Evolutionary conservation across 352 stramenopile genomes (phyloP).

Genomic region (Phytophthora sp.): DNA sequence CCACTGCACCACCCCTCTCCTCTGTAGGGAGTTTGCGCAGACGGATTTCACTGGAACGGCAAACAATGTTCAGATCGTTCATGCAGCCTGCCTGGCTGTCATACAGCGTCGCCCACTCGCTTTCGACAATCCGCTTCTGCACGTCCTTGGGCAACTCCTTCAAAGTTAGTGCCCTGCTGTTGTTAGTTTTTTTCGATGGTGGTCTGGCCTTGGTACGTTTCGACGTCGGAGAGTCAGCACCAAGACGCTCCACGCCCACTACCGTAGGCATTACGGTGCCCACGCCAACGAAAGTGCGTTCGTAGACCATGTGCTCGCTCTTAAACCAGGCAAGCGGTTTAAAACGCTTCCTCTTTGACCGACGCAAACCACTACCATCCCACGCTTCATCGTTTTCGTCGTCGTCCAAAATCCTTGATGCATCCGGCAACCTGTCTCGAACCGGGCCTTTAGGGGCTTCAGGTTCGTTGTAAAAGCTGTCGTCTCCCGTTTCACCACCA

Average conservation of each 20-base stretch:
- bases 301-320: conserved; percentile 87
- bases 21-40: conserved; percentile 72
- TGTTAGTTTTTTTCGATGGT: conserved; percentile 44
- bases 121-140: conserved; percentile 59
- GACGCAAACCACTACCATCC: conserved; percentile 58
- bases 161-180: conserved; percentile 38
- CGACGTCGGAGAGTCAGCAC: conserved; percentile 58
- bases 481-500: conserved; percentile 54
- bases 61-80: conserved; percentile 86
- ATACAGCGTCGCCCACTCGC: conserved; percentile 79
- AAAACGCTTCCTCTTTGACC: conserved; percentile 79
- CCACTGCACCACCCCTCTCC: conserved; percentile 49
- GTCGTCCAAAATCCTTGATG: conserved; percentile 38
- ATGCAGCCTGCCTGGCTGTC: conserved; percentile 58
- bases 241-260: conserved; percentile 67
- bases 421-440: conserved; percentile 62
- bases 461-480: conserved; percentile 56
- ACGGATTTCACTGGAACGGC: conserved; percentile 72
- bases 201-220: conserved; percentile 48
- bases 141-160: conserved; percentile 60
- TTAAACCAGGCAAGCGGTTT: conserved; percentile 91
- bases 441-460: conserved; percentile 35
- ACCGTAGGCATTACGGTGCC: conserved; percentile 84
- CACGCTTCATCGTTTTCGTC: conserved; percentile 32
- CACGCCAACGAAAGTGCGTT: conserved; percentile 82